Conservation (phyloP, 345 rosid genomes). For the Pistacia integerrima region DNA sequence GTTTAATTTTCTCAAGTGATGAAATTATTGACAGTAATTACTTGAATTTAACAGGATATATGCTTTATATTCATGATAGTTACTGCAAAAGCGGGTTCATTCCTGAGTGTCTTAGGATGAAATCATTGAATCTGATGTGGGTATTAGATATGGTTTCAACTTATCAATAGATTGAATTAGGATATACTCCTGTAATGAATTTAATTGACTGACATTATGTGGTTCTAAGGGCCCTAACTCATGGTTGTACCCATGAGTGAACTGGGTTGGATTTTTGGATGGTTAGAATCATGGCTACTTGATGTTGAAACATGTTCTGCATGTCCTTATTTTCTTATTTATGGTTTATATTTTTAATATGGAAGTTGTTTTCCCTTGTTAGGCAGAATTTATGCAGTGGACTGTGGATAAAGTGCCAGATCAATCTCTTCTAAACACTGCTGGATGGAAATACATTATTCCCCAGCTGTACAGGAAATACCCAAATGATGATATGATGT, state of each 20-base stretch:
- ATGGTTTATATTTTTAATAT: neutral
- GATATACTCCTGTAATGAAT: neutral
- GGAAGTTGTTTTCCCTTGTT: constrained; percentile 30
- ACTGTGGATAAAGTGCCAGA: constrained; percentile 86
- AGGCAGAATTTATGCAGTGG: constrained; percentile 96
- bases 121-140: neutral
- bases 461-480: constrained; percentile 92
- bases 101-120: neutral
- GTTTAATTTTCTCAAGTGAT: neutral
- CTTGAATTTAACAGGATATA: neutral
- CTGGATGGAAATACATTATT: constrained; percentile 84
- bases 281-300: neutral
- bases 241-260: neutral
- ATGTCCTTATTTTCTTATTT: neutral
- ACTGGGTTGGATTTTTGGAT: neutral
- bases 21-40: constrained; percentile 5
- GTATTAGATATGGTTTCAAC: neutral
- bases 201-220: neutral
- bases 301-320: neutral
- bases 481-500: constrained; percentile 84
- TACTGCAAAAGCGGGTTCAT: neutral
- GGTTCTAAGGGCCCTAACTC: neutral
- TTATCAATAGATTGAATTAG: neutral
- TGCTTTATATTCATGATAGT: constrained; percentile 2
- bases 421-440: constrained; percentile 87